phyloP scores from a whole-genome alignment of 345 rosid species.

The Melaleuca quinquenervia region DNA sequence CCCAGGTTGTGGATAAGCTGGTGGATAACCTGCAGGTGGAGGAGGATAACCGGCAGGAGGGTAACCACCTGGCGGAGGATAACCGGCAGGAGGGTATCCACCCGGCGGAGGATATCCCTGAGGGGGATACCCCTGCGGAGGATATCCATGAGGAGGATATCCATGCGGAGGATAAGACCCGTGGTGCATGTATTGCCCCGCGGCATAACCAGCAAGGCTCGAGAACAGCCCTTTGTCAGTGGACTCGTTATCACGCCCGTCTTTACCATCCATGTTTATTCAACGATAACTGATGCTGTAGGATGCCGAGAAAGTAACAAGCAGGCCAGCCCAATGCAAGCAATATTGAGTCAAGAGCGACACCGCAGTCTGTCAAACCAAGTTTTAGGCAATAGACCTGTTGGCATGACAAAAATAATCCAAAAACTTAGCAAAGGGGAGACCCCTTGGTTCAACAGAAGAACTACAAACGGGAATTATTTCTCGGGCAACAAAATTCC shows the following conservation, averaged over 20 bases:
- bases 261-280: constrained; percentile 17
- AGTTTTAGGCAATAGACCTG: neutral
- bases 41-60: constrained; percentile 30
- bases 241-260: constrained; percentile 22
- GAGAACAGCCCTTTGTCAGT: constrained; percentile 58
- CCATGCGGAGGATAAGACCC: constrained; percentile 19
- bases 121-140: constrained; percentile 26
- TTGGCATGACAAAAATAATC: neutral
- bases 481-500: neutral
- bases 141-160: constrained; percentile 21
- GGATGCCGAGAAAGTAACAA: neutral
- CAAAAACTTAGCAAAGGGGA: neutral
- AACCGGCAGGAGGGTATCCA: constrained; percentile 35
- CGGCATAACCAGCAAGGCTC: constrained; percentile 44
- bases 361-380: neutral
- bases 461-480: neutral
- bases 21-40: constrained; percentile 10
- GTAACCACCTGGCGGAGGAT: constrained; percentile 53
- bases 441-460: neutral
- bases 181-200: constrained; percentile 15
- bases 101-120: constrained; percentile 32
- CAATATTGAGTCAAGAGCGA: neutral
- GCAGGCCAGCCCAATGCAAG: neutral
- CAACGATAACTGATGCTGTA: neutral
- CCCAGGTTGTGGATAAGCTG: constrained; percentile 21